Evolutionary conservation across 352 stramenopile species (phyloP).

Genomic region (Globisporangium acanthophoron): DNA sequence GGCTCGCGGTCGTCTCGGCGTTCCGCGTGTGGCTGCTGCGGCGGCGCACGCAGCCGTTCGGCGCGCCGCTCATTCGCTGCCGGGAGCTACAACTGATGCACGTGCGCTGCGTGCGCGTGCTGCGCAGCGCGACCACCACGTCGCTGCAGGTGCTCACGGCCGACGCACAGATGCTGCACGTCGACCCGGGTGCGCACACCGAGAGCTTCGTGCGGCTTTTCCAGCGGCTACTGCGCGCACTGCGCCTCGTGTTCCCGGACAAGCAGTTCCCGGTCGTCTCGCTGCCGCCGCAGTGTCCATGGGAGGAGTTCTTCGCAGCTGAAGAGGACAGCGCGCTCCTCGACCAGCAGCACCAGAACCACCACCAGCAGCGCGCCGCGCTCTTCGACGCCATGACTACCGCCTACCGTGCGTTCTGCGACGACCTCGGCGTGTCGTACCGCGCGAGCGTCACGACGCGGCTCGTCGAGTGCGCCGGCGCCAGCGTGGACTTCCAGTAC

Average conservation of each 20-base stretch:
- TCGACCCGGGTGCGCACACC: constrained; percentile 49
- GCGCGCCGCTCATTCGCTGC: constrained; percentile 21
- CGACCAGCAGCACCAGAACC: not conserved
- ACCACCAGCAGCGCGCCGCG: not conserved
- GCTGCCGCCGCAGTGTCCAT: constrained; percentile 35
- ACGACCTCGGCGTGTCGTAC: constrained; percentile 43
- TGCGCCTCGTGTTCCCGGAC: constrained; percentile 41
- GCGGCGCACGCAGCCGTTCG: constrained; percentile 34
- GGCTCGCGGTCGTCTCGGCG: constrained; percentile 50
- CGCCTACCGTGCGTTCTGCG: constrained; percentile 58
- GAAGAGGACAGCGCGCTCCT: not conserved
- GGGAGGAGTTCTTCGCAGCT: constrained; percentile 43
- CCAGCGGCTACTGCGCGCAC: constrained; percentile 39
- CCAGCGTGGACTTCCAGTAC: constrained; percentile 61
- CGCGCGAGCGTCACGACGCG: constrained; percentile 38
- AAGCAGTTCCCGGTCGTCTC: constrained; percentile 25
- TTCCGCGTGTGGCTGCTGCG: constrained; percentile 49
- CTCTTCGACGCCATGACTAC: constrained; percentile 31
- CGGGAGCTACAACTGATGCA: constrained; percentile 45
- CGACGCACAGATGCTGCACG: constrained; percentile 25
- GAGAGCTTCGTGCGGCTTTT: constrained; percentile 48
- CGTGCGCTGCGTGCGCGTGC: constrained; percentile 30
- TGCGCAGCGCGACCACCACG: constrained; percentile 19
- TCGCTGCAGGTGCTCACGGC: constrained; percentile 29
- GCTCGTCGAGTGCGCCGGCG: constrained; percentile 43